Base-by-base conservation (phyloP, 805 yeast species). In the Yarrowia sp. region DNA sequence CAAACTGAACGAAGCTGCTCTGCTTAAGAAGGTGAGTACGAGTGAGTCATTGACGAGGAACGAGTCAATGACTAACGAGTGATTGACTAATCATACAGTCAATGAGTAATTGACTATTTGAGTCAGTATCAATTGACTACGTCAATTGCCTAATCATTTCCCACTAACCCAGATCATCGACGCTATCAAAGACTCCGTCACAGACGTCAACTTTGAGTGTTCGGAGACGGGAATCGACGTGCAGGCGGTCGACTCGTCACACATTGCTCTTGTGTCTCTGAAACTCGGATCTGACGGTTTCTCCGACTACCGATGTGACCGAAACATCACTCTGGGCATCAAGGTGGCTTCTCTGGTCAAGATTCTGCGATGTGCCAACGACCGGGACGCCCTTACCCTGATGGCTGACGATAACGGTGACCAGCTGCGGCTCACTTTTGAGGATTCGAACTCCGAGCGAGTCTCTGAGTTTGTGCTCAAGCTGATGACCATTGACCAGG, bases 221-320 rank as follows among this genome's bases (percentile, higher is more conserved):
- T 85, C 96, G n/a, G 95, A 90, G 76, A 84, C 86, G 68, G 99
- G 99, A 70, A 88, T 95, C 72, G 88, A 96, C 11, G 93, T 96
- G 22, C 98, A 95, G 81, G 98, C 99, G 28, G 95, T 95, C 70
- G 99, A 95, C 78, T 96, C 92, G 75, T 92, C 99, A 28, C 90
- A 98, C 82, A 97, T 95, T 66, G 83, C 92, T 68, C 83, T 95
- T 69, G 97, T 93, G 43, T 89, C 96, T 21, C 81, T 95, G 68
- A 84, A 90, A 71, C 88, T 95, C 70, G 96, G 96, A 66, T 85
- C 87, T 68, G 92, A 89, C 67, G 92, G 96, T 12, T 95, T 95
- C 80, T 82, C 85, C 67, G 93, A 89, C 70, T 95, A 89, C 81
- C 88, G 99, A 82, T 92, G 98, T 79, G 99, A 95, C 79, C 87